Evolutionary conservation across 176 grass and related monocot species (phyloP).

Genomic region (Chrysopogon serrulatus): DNA sequence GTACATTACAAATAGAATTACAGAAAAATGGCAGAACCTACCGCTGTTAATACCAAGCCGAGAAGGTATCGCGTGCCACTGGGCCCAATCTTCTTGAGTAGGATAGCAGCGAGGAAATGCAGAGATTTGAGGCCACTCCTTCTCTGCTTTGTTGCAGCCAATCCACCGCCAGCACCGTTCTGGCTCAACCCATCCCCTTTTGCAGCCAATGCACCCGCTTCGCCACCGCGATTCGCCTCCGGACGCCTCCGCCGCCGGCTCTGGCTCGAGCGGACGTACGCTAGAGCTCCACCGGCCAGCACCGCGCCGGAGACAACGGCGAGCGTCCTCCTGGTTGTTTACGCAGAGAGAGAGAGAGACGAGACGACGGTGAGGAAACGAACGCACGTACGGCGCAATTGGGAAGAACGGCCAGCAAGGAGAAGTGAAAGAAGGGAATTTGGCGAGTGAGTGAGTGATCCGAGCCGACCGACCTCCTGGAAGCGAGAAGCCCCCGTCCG

Average conservation of each 20-base stretch:
- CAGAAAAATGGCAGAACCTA: slow-evolving; percentile 27
- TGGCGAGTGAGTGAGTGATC: no score
- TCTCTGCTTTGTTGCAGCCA: slow-evolving; percentile 29
- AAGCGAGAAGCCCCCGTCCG: no score
- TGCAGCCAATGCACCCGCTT: slow-evolving; percentile 12
- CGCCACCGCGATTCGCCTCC: slow-evolving; percentile 1
- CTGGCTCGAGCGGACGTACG: slow-evolving; percentile 55
- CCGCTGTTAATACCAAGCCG: slow-evolving; percentile 51
- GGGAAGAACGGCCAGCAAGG: no score
- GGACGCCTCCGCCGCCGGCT: slow-evolving; percentile 13
- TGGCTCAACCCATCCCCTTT: slow-evolving; percentile 32
- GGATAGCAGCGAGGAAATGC: slow-evolving; percentile 76
- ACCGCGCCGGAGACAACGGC: slow-evolving; percentile 71
- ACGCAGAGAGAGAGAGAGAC: no score
- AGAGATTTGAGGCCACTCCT: slow-evolving; percentile 62
- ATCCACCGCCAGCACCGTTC: slow-evolving; percentile 23
- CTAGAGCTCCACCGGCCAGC: slow-evolving; percentile 74
- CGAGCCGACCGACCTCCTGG: no score
- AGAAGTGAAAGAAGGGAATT: no score
- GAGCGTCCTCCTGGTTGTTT: slow-evolving; percentile 62
- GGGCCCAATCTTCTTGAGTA: slow-evolving; percentile 76
- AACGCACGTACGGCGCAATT: neutral
- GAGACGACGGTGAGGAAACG: neutral
- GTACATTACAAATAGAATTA: neutral
- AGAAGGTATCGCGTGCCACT: slow-evolving; percentile 65